Percentiles rank a stretch among this genome's conserved stretches.
Conservation (phyloP, 495 filamentous ascomycete species). For the Aspergillus kassunensis region DNA sequence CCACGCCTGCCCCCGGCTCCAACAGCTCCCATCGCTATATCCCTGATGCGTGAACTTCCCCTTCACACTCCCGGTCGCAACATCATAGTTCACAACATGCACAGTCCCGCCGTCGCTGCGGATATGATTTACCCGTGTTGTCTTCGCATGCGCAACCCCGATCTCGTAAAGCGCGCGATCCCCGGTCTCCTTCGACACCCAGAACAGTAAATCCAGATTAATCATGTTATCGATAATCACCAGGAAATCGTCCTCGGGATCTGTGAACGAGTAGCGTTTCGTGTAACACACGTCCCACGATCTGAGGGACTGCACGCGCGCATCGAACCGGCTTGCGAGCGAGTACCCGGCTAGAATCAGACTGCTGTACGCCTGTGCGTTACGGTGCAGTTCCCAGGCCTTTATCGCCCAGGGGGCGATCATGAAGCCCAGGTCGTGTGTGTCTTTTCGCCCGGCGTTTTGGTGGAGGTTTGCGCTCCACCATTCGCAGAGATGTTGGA, state of each 20-base stretch:
- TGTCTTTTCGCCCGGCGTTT: constrained; percentile 32
- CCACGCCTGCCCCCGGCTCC: constrained; percentile 47
- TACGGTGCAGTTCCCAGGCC: constrained; percentile 31
- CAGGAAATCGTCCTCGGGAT: constrained; percentile 20
- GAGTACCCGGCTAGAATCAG: constrained; percentile 34
- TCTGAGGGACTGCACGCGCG: constrained; percentile 29
- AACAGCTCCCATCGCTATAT: constrained; percentile 34
- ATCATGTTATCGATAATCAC: constrained; percentile 50
- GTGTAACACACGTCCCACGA: constrained; percentile 36
- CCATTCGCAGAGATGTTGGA: constrained; percentile 30
- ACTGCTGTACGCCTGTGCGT: constrained; percentile 25
- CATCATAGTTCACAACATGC: constrained; percentile 40
- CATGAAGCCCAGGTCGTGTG: constrained; percentile 48
- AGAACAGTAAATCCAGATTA: constrained; percentile 45
- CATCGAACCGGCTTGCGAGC: constrained; percentile 34
- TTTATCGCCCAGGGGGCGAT: constrained; percentile 36
- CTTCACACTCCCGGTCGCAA: constrained; percentile 20
- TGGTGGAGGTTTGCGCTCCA: constrained; percentile 34
- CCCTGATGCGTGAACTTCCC: constrained; percentile 39
- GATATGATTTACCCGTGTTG: constrained; percentile 31
- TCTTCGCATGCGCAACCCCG: constrained; percentile 34
- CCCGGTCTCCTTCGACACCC: constrained; percentile 30
- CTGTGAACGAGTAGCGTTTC: constrained; percentile 31
- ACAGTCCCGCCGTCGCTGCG: constrained; percentile 30
- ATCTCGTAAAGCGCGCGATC: constrained; percentile 28